phyloP scores from a whole-genome alignment of 1,284 basidiomycete genomes.

The Fomitopsis palustris region DNA sequence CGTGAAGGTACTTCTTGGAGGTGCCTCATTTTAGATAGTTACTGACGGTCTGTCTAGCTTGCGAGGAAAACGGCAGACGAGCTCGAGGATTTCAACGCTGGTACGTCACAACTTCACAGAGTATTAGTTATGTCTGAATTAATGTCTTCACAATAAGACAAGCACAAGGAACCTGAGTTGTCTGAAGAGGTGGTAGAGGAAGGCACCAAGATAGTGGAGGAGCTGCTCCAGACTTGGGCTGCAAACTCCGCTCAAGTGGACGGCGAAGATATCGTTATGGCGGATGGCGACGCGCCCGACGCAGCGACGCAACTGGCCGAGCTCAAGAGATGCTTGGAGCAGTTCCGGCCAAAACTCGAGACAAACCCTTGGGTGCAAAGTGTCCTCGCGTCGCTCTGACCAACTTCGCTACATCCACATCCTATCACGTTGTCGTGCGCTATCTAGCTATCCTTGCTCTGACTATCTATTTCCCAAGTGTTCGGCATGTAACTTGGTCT shows the following conservation, averaged over 20 bases:
- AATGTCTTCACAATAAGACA: conserved; percentile 24
- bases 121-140: not conserved
- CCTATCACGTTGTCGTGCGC: not conserved
- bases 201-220: conserved; percentile 79
- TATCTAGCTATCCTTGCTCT: not conserved
- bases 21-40: not conserved
- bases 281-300: conserved; percentile 35
- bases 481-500: too few relatives aligned
- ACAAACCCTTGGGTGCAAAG: conserved; percentile 75
- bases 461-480: not conserved
- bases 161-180: conserved; percentile 41
- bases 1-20: conserved; percentile 60
- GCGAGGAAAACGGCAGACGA: conserved; percentile 96
- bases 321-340: conserved; percentile 62
- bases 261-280: conserved; percentile 59
- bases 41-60: conserved; percentile 45
- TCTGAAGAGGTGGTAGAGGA: conserved; percentile 66
- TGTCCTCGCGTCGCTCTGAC: conserved; percentile 39
- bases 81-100: conserved; percentile 85
- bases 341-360: conserved; percentile 68
- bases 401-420: not conserved
- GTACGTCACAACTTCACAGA: conserved; percentile 1
- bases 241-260: conserved; percentile 32
- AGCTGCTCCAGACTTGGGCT: conserved; percentile 78
- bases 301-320: conserved; percentile 62